phyloP scores from a whole-genome alignment of 768 basidiomycete species.

The Trametes cingulata region DNA sequence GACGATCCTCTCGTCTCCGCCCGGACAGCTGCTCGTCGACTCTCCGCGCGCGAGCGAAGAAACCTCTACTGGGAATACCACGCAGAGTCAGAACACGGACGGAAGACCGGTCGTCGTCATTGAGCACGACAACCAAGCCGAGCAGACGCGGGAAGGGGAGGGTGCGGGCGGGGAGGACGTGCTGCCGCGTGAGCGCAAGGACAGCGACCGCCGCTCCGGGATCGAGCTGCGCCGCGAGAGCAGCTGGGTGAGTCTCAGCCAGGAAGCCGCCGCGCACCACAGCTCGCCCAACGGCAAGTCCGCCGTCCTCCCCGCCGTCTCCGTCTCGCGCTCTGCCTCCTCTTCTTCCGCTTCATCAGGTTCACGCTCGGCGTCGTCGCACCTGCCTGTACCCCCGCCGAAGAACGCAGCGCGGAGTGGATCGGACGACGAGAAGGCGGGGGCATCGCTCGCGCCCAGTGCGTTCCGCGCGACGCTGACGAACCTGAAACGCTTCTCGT shows the following conservation, averaged over 20 bases:
- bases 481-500: constrained; percentile 47
- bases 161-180: neutral
- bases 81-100: neutral
- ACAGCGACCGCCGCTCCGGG: constrained; percentile 13
- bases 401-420: constrained; percentile 18
- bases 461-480: constrained; percentile 29
- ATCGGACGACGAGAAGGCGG: constrained; percentile 19
- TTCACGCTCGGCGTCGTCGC: constrained; percentile 12
- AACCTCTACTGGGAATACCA: neutral
- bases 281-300: constrained; percentile 27
- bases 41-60: constrained; percentile 13
- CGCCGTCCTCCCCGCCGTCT: neutral
- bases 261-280: constrained; percentile 4
- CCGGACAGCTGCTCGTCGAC: constrained; percentile 18
- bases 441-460: constrained; percentile 6
- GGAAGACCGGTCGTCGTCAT: constrained; percentile 14
- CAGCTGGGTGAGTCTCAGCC: constrained; percentile 33
- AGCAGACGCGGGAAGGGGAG: neutral
- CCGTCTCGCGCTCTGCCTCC: constrained; percentile 17
- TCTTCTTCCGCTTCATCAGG: neutral
- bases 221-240: constrained; percentile 27
- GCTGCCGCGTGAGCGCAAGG: neutral
- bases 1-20: constrained; percentile 22
- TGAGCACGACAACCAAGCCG: constrained; percentile 12
- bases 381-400: constrained; percentile 20